Percentiles rank a stretch among this genome's conserved stretches.
These are phyloP conservation scores for Sporothrix schenckii DNA, from an alignment of 2,329 filamentous ascomycete genomes.

Conservation along the genomic window DNA sequence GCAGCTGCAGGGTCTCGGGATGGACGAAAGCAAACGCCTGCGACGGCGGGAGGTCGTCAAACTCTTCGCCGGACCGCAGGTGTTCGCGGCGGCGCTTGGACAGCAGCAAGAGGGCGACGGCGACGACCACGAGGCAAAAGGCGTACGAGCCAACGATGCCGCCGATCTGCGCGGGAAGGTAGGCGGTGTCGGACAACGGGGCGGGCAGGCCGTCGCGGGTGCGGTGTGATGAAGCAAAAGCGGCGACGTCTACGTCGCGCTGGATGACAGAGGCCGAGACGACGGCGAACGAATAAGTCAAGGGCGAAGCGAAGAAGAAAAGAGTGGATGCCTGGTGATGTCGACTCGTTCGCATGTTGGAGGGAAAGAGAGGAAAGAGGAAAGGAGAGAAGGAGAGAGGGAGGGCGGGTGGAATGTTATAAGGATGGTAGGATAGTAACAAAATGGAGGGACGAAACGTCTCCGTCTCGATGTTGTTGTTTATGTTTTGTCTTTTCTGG, in stretches of 20 bases:
- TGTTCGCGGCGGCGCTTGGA: constrained; percentile 58
- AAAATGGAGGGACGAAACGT: constrained; percentile 40
- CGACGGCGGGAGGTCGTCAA: constrained; percentile 43
- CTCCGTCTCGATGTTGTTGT: constrained; percentile 17
- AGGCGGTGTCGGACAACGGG: constrained; percentile 62
- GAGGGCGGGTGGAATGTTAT: constrained; percentile 43
- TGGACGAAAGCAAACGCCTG: constrained; percentile 37
- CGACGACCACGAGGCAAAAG: constrained; percentile 72
- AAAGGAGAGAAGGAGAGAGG: neutral
- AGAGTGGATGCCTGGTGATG: constrained; percentile 34
- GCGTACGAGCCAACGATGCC: constrained; percentile 85
- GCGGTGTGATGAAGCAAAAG: constrained; percentile 41
- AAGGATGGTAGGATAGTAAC: constrained; percentile 42
- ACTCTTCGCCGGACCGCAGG: constrained; percentile 57
- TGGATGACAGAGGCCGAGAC: constrained; percentile 37
- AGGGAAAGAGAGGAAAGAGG: neutral
- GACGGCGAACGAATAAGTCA: constrained; percentile 23
- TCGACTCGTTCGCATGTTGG: constrained; percentile 49
- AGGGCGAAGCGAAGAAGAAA: constrained; percentile 25
- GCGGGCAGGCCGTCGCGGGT: constrained; percentile 54
- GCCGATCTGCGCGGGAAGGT: constrained; percentile 79
- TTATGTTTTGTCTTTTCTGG: constrained; percentile 21
- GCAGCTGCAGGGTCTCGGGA: constrained; percentile 39
- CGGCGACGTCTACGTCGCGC: constrained; percentile 40
- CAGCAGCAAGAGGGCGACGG: constrained; percentile 65